Evolutionary conservation across 2,329 filamentous ascomycete genomes (phyloP).

Genomic region (Aspergillus flavus): DNA sequence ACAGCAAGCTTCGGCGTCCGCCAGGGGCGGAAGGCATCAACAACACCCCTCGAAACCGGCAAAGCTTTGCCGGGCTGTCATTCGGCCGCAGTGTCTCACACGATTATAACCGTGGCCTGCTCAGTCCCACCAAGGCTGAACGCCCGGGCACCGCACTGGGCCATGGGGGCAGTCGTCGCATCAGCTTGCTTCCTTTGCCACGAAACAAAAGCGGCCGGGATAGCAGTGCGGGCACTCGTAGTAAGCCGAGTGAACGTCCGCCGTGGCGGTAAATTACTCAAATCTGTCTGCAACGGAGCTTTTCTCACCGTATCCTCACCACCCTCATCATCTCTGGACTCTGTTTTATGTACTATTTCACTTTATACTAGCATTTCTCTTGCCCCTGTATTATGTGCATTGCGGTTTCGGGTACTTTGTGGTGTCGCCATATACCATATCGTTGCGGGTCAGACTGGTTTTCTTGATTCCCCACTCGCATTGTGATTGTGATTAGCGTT

Average conservation of each 20-base stretch:
- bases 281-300: not conserved
- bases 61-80: conserved; percentile 40
- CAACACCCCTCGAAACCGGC: conserved; percentile 39
- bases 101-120: conserved; percentile 19
- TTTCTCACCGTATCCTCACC: not conserved
- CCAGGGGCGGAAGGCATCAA: conserved; percentile 23
- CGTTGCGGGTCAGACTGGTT: conserved; percentile 19
- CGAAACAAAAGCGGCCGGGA: conserved; percentile 34
- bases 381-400: conserved; percentile 13
- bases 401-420: conserved; percentile 16
- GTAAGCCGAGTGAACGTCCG: conserved; percentile 36
- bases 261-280: conserved; percentile 36
- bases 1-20: conserved; percentile 42
- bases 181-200: conserved; percentile 45
- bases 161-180: conserved; percentile 40
- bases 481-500: conserved; percentile 17
- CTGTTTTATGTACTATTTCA: conserved; percentile 9
- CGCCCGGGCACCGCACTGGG: conserved; percentile 45
- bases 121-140: conserved; percentile 31
- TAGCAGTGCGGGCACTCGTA: conserved; percentile 25
- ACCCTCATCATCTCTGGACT: conserved; percentile 16
- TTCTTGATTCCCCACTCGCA: conserved; percentile 25
- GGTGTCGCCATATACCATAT: conserved; percentile 20
- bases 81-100: conserved; percentile 34
- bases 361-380: not conserved